Evolutionary conservation across 768 basidiomycete genomes (phyloP).

Genomic region (Candolleomyces efflorescens): DNA sequence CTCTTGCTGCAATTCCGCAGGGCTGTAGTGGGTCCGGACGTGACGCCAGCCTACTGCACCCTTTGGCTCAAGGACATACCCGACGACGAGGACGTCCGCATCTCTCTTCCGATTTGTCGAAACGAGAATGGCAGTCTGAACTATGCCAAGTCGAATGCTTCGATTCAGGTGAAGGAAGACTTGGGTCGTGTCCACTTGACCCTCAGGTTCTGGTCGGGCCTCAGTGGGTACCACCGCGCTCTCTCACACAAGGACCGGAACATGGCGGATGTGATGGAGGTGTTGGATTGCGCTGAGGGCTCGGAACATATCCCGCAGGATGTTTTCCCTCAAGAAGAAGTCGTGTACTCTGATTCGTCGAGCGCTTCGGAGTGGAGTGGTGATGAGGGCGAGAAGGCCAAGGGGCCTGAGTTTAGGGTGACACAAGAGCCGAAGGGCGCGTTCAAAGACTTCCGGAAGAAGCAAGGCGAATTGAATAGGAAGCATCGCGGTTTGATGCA

Average conservation of each 20-base stretch:
- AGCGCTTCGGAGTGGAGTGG: neutral
- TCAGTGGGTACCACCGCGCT: conserved; percentile 39
- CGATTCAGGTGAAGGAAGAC: conserved; percentile 6
- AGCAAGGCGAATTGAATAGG: conserved; percentile 40
- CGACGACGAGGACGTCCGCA: conserved; percentile 27
- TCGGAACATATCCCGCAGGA: conserved; percentile 22
- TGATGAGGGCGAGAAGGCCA: neutral
- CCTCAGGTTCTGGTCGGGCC: conserved; percentile 36
- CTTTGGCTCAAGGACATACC: conserved; percentile 42
- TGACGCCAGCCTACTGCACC: conserved; percentile 30
- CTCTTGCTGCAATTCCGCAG: conserved; percentile 35
- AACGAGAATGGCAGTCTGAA: conserved; percentile 19
- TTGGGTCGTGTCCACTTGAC: conserved; percentile 30
- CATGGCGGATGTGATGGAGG: conserved; percentile 38
- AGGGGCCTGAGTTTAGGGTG: neutral
- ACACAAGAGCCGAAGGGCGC: conserved; percentile 21
- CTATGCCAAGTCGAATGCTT: conserved; percentile 24
- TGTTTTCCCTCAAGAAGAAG: conserved; percentile 12
- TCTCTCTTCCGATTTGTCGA: conserved; percentile 23
- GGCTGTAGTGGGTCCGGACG: conserved; percentile 27
- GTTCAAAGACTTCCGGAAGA: conserved; percentile 38
- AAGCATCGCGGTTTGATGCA: conserved; percentile 66
- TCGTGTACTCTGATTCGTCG: conserved; percentile 18
- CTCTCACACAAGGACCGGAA: conserved; percentile 30
- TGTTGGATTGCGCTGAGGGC: conserved; percentile 37